These are phyloP conservation scores for Lichtheimia corymbifera DNA, from an alignment of 371 early-diverging fungal species.

Conservation along the genomic window DNA sequence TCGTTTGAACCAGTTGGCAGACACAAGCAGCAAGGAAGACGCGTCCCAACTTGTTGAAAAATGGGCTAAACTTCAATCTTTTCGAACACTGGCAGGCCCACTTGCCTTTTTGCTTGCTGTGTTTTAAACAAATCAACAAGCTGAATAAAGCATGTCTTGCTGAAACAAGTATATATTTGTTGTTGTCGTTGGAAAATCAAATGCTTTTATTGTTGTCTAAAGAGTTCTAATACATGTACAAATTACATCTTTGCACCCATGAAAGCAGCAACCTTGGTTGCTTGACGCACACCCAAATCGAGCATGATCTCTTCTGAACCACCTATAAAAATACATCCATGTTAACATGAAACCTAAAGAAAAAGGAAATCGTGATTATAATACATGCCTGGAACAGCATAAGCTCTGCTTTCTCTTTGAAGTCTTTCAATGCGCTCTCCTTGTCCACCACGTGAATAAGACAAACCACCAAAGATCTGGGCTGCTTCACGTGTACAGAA, in stretches of 20 bases:
- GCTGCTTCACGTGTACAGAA: constrained; percentile 87
- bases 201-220: too few species aligned
- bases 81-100: constrained; percentile 2
- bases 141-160: not conserved
- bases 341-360: not conserved
- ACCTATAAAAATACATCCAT: constrained; percentile 13
- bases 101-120: constrained; percentile 7
- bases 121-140: not conserved
- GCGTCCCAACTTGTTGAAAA: constrained; percentile 5
- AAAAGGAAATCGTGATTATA: constrained; percentile 57
- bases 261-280: constrained; percentile 62
- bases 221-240: not conserved
- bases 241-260: constrained; percentile 61
- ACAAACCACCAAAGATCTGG: constrained; percentile 90
- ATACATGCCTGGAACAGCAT: constrained; percentile 71
- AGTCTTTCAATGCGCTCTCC: constrained; percentile 87
- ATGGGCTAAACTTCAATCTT: constrained; percentile 10
- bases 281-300: constrained; percentile 71
- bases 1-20: not conserved
- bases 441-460: constrained; percentile 79
- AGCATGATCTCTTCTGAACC: constrained; percentile 64
- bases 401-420: constrained; percentile 85
- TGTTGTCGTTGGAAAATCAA: too few species aligned
- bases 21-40: not conserved
- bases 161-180: too few species aligned